These are phyloP conservation scores for Fraxinus albicans DNA, from an alignment of 305 asterid genomes.

Conservation along the genomic window DNA sequence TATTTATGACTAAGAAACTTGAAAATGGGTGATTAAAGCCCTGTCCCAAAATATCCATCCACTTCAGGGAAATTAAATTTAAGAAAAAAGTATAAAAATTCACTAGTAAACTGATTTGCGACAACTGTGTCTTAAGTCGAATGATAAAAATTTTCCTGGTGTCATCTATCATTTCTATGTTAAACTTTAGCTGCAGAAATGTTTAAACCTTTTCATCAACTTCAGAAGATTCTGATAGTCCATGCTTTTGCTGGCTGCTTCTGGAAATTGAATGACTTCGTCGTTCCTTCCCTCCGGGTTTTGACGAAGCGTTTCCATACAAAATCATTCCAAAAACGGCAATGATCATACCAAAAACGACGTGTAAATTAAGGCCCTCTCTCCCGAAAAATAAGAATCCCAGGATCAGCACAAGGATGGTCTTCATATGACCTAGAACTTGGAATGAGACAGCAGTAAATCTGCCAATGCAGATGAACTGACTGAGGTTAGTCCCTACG, in stretches of 20 bases:
- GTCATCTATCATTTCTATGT: slow-evolving; percentile 32
- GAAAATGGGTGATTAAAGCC: slow-evolving; percentile 19
- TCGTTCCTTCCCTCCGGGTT: slow-evolving; percentile 88
- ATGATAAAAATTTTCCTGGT: slow-evolving; percentile 26
- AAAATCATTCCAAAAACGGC: slow-evolving; percentile 81
- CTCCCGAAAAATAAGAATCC: slow-evolving; percentile 74
- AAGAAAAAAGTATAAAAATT: slow-evolving; percentile 30
- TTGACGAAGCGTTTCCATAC: slow-evolving; percentile 84
- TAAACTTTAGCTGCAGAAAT: slow-evolving; percentile 26
- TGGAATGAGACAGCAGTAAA: slow-evolving; percentile 89
- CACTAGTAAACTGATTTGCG: slow-evolving; percentile 24
- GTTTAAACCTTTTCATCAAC: slow-evolving; percentile 56
- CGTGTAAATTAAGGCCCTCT: slow-evolving; percentile 74
- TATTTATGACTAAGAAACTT: slow-evolving; percentile 38
- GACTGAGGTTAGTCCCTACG: slow-evolving; percentile 82
- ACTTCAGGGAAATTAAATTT: slow-evolving; percentile 27
- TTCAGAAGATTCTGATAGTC: slow-evolving; percentile 47
- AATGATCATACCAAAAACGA: slow-evolving; percentile 71
- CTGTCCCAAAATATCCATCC: slow-evolving; percentile 28
- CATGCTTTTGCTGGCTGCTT: slow-evolving; percentile 55
- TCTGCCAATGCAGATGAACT: slow-evolving; percentile 91
- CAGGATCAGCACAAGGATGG: slow-evolving; percentile 69
- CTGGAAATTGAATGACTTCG: slow-evolving; percentile 48
- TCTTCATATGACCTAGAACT: slow-evolving; percentile 89
- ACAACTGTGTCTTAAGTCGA: slow-evolving; percentile 34